Evolutionary conservation across 331 rosid species (phyloP), one percentile per base, ranked within the genome.

Genomic region (Cucumis variabilis): DNA sequence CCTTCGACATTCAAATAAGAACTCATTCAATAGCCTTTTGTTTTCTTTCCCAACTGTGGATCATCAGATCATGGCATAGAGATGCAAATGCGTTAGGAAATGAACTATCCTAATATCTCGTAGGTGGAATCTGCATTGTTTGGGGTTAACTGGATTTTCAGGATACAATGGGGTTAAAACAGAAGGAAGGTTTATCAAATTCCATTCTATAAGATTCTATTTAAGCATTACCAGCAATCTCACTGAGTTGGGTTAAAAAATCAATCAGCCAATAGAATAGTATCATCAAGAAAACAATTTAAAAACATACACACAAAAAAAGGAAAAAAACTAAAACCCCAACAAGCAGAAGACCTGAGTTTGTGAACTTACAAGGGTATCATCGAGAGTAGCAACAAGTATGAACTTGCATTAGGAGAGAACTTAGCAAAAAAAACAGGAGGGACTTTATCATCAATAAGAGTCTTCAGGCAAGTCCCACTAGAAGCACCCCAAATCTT

Each of bases 361-460:
- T 11, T 13, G 15, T 30, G 48, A 41, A 90, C 97, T 92, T 84
- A 97, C 99, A 28, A 97, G 99, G 48, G 96, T 92, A 87, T 95
- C 96, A 53, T 97, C 94, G 88, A 94, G 98, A 72, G 98, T 95
- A 70, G 99, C 98, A 68, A 94, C 93, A n/a, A 97, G 98, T 79
- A 97, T 93, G 89, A 95, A 94, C 90, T 92, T 97, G 60, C 99
- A 25, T 97, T 97, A 21, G 99, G 98, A 2, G 99, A 97, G 92
- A 97, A 97, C 87, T 93, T 97, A 13, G 96, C 93, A 67, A 93
- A 97, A 5, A 98, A 95, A 8, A 97, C 98, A 20, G 93, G 92
- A 14, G 99, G 96, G 67, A 71, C 71, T 77, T 93, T 93, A 83
- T 97, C 98, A 13, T 97, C 99, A 25, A 95, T 93, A 10, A 95